Evolutionary conservation across 1,284 basidiomycete genomes (phyloP).

Genomic region (Cryptococcus sp.): DNA sequence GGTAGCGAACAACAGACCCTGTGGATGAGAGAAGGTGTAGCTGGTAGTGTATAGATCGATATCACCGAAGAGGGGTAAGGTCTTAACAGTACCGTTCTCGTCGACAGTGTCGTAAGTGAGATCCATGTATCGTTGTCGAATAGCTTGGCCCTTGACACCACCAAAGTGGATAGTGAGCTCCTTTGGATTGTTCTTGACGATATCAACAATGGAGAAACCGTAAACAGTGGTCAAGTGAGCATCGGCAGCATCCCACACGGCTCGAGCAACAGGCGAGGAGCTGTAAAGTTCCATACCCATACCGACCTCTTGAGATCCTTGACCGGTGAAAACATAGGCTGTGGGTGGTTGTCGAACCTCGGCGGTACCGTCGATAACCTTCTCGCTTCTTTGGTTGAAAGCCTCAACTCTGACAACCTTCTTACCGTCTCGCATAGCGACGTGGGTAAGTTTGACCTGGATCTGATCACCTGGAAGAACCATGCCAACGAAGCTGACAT

Average conservation of each 20-base stretch:
- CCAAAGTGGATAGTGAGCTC: slow-evolving; percentile 98
- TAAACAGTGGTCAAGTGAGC: slow-evolving; percentile 88
- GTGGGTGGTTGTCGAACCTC: slow-evolving; percentile 90
- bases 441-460: slow-evolving; percentile 80
- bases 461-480: slow-evolving; percentile 90
- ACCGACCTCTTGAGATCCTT: slow-evolving; percentile 95
- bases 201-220: slow-evolving; percentile 95
- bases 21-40: slow-evolving; percentile 96
- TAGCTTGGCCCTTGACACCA: slow-evolving; percentile 96
- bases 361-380: slow-evolving; percentile 85
- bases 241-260: slow-evolving; percentile 96
- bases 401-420: slow-evolving; percentile 90
- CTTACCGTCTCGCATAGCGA: slow-evolving; percentile 85
- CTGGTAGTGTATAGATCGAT: slow-evolving; percentile 86
- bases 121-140: slow-evolving; percentile 97
- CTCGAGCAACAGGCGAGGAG: slow-evolving; percentile 83
- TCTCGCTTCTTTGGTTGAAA: slow-evolving; percentile 77
- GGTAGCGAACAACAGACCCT: slow-evolving; percentile 91
- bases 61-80: slow-evolving; percentile 87
- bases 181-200: slow-evolving; percentile 96
- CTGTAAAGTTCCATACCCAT: slow-evolving; percentile 99
- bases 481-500: slow-evolving; percentile 94
- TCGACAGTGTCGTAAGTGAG: slow-evolving; percentile 97
- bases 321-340: slow-evolving; percentile 96
- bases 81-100: slow-evolving; percentile 90